Percentiles rank a stretch among this genome's conserved stretches.
Conservation (phyloP, 768 basidiomycete species). For the Punctularia strigosozonata region DNA sequence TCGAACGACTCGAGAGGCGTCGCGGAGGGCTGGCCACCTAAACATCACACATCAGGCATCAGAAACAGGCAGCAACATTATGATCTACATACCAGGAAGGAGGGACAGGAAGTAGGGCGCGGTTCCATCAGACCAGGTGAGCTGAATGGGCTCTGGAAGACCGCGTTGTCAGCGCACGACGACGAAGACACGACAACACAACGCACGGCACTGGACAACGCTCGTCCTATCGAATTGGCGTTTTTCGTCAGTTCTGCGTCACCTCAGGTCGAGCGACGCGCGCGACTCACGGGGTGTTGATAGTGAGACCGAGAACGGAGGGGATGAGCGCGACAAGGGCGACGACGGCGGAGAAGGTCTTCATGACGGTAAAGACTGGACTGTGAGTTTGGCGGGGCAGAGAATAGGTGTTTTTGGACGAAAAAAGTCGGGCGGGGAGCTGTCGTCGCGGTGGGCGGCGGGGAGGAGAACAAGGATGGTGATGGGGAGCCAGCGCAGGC, state of each 20-base stretch:
- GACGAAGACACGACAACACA: neutral
- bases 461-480: no score
- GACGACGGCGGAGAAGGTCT: conserved; percentile 17
- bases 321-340: conserved; percentile 19
- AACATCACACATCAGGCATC: neutral
- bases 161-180: conserved; percentile 3
- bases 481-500: no score
- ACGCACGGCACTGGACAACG: conserved; percentile 41
- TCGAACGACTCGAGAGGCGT: conserved; percentile 42
- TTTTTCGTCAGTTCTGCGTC: neutral
- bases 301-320: conserved; percentile 33
- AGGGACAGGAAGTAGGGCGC: conserved; percentile 49
- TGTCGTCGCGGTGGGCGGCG: no score
- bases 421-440: no score
- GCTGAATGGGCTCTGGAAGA: conserved; percentile 41
- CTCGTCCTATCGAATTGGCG: conserved; percentile 16
- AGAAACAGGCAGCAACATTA: neutral
- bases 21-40: conserved; percentile 43
- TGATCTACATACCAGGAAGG: conserved; percentile 39
- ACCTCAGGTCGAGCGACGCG: neutral
- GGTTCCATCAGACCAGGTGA: conserved; percentile 40
- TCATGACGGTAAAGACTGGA: conserved; percentile 20
- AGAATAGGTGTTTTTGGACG: neutral
- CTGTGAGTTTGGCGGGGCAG: neutral
- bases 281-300: conserved; percentile 57